Evolutionary conservation across 1,139 yeast genomes (phyloP).

Genomic region (Fermentozyma sake): DNA sequence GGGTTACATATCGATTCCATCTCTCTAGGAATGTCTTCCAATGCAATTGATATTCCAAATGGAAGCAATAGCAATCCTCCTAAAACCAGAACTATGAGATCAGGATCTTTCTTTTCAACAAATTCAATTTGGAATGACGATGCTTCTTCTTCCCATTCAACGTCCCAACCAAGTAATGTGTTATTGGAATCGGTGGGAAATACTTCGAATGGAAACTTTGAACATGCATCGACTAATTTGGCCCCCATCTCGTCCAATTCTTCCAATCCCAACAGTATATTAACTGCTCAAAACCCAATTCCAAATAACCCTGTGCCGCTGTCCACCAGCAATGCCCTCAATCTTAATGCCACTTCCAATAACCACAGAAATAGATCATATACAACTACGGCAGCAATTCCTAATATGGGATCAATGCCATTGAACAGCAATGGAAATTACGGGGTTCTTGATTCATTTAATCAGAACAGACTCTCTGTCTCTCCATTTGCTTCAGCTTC

Average conservation of each 20-base stretch:
- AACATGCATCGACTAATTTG: no score
- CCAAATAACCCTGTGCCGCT: no score
- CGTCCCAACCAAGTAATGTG: conserved; percentile 12
- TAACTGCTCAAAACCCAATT: no score
- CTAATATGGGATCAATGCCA: conserved; percentile 12
- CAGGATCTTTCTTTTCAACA: conserved; percentile 43
- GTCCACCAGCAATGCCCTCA: no score
- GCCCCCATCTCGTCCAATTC: no score
- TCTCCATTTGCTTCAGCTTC: conserved; percentile 13
- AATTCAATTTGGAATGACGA: conserved; percentile 49
- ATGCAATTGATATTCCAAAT: conserved; percentile 16
- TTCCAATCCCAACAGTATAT: no score
- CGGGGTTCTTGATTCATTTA: conserved; percentile 10
- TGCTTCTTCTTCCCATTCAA: conserved; percentile 13
- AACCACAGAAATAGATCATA: conserved; percentile 41
- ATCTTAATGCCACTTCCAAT: no score
- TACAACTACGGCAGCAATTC: conserved; percentile 41
- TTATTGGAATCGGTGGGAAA: conserved; percentile 12
- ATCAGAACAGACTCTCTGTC: conserved; percentile 10
- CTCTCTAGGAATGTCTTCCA: conserved; percentile 16
- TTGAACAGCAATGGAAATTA: conserved; percentile 7
- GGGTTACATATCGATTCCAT: conserved; percentile 19
- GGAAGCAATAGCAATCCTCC: conserved; percentile 6
- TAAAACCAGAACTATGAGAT: conserved; percentile 29
- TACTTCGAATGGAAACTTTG: no score